phyloP scores from a whole-genome alignment of 179 eudicot species.

The Beta macrorhiza region DNA sequence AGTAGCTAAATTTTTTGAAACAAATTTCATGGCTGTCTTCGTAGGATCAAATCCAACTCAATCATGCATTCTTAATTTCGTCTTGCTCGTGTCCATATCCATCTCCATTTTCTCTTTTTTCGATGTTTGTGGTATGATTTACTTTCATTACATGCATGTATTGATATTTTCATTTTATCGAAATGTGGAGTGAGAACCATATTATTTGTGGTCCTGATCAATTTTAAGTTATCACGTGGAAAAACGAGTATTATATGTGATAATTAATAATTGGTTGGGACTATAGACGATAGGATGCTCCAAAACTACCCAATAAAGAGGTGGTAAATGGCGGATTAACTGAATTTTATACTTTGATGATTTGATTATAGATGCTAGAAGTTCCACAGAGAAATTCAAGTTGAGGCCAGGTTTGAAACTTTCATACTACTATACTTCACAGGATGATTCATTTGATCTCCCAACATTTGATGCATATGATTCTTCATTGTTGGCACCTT shows the following conservation, averaged over 20 bases:
- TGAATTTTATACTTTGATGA: not conserved
- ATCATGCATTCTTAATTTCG: not conserved
- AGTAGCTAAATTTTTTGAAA: not conserved
- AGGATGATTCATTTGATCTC: conserved; percentile 28
- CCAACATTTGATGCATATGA: conserved; percentile 37
- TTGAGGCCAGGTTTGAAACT: conserved; percentile 20
- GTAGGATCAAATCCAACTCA: not conserved
- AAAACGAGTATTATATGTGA: not conserved
- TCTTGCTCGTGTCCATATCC: not conserved
- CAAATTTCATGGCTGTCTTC: conserved; percentile 16
- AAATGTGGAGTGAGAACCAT: no score
- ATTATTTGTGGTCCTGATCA: no score
- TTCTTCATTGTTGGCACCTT: conserved; percentile 16
- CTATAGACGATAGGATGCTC: not conserved
- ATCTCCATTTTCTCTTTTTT: not conserved
- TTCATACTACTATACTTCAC: conserved; percentile 16
- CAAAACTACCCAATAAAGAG: not conserved
- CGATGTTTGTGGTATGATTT: conserved; percentile 17
- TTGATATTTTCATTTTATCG: not conserved
- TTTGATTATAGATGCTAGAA: conserved; percentile 25
- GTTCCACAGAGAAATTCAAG: conserved; percentile 17
- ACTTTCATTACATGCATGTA: not conserved
- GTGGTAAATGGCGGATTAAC: no score
- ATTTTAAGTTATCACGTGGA: no score
- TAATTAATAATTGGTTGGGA: not conserved